Base-by-base conservation (phyloP, 2,329 filamentous ascomycete species). In the Epichloe coenophiala region DNA sequence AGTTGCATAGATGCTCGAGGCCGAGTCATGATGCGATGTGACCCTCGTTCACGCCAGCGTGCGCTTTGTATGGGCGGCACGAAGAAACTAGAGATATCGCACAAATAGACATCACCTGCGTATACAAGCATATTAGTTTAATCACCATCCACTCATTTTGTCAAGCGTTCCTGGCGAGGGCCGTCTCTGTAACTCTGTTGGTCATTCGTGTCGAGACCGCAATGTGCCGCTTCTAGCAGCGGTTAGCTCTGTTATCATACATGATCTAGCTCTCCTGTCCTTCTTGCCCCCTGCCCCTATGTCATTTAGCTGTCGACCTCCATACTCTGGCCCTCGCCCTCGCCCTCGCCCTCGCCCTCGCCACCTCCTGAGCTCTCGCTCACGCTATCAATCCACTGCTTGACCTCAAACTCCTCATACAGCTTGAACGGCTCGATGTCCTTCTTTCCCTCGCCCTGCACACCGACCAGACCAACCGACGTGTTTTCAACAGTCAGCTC, bases 401-500 rank as follows among this genome's bases (percentile, higher is more conserved):
- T 82, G 55, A 96, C 83, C 57, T 93, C 87, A 65, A 88, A 82
- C 13, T 89, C 90, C 66, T 98, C 93, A 62, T 86, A 93, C 57
- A 95, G 75, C 74, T 86, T 88, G 72, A 97, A 97, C 56, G 80
- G 79, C 75, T 97, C 87, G 35, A 85, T 69, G 50, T 63, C 70
- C 67, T 76, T 77, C 65, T 72, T 74, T 49, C 72, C 71, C 6
- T 71, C 70, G 38, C 55, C 55, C 54, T 70, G 68, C 55, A 67
- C 71, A 9, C 90, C 90, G 21, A 90, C 86, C 54, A 96, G 76
- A 38, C 87, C 90, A 49, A 98, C 80, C 59, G 88, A 95, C 50
- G 90, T 95, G 73, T 98, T 98, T 68, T 97, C 93, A 40, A 96
- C 81, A 50, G 91, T 97, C 67, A 98, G 73, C 77, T 97, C 90